Percentiles rank a stretch among this genome's conserved stretches.
Evolutionary conservation across 176 grass and related monocot genomes (phyloP).

Genomic region (Echinochloa phyllopogon): DNA sequence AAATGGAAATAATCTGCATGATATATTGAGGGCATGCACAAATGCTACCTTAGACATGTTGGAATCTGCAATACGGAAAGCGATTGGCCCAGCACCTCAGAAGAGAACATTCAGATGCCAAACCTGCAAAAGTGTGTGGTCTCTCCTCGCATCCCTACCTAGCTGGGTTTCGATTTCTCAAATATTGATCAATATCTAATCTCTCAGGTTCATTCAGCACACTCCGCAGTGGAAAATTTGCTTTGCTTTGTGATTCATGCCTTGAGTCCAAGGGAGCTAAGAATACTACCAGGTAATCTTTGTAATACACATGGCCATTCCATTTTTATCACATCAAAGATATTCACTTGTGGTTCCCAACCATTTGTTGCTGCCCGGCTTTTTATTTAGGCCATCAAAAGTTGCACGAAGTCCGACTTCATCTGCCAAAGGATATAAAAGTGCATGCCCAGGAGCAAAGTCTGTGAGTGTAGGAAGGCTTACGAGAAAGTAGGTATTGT

Average conservation of each 20-base stretch:
- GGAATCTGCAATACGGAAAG: constrained; percentile 56
- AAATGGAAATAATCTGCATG: constrained; percentile 71
- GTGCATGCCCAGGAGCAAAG: constrained; percentile 49
- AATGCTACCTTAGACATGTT: constrained; percentile 56
- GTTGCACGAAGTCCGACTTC: constrained; percentile 22
- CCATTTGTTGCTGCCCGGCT: background rate
- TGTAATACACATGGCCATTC: constrained; percentile 24
- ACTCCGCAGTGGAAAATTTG: constrained; percentile 53
- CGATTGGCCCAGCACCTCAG: constrained; percentile 54
- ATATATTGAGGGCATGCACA: constrained; percentile 54
- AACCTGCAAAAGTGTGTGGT: constrained; percentile 53
- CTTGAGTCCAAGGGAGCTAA: constrained; percentile 47
- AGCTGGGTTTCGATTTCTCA: background rate
- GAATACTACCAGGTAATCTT: constrained; percentile 41
- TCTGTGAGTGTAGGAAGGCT: constrained; percentile 49
- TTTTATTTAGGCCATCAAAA: constrained; percentile 53
- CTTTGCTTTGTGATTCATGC: constrained; percentile 64
- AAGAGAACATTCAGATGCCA: constrained; percentile 55
- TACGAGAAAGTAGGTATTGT: constrained; percentile 66
- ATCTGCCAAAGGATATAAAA: constrained; percentile 51
- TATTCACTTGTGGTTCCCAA: background rate
- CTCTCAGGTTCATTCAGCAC: constrained; percentile 55
- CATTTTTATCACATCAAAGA: background rate
- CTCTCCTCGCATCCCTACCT: constrained; percentile 7
- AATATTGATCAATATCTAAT: constrained; percentile 13